Evolutionary conservation across 768 basidiomycete species (phyloP), one percentile per base, ranked within the genome.

Genomic region (Termitomyces sp.): DNA sequence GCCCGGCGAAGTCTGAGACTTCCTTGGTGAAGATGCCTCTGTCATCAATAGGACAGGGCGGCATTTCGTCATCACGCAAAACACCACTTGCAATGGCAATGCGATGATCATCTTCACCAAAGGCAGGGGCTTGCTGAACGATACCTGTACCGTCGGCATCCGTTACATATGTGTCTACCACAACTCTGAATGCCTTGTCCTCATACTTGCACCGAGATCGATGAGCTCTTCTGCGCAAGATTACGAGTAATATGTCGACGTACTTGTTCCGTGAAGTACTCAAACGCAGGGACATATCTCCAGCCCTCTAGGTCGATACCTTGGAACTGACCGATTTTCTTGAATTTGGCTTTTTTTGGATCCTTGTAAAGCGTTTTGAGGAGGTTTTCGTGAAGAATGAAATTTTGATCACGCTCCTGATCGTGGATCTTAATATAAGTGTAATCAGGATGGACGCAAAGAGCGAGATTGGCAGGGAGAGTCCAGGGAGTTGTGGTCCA

Each of bases 401-500:
- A 98, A 67, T 94, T 96, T 57, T 85, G 79, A 67, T 92, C 83
- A 52, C 83, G 84, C 59, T 92, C 88, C 60, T 88, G 79, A 67
- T 99, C 97, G 72, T 93, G 87, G 63, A 99, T 95, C 72, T 98
- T 98, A 82, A 98, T 78, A 71, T 99, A 99, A 31, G 85, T 93
- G 68, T 88, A 94, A 62, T 95, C 92, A 20, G 97, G 97, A 73
- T 99, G 92, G 7, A 98, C 96, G 65, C 97, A 98, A 50, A 99
- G 81, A 0, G 83, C 93, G 31, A 99, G 79, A 72, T 99, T 99
- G 46, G 94, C 94, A 1, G 96, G 97, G 5, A 98, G 78, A 0
- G 97, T 98, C 94, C 95, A 99, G 0, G 97, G 97, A 0, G 97
- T 99, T 18, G 97, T 99, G 18, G 97, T 99, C 97, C 97, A 99